Conservation (phyloP, 2,329 filamentous ascomycete genomes). For the Penicillium sp. region DNA sequence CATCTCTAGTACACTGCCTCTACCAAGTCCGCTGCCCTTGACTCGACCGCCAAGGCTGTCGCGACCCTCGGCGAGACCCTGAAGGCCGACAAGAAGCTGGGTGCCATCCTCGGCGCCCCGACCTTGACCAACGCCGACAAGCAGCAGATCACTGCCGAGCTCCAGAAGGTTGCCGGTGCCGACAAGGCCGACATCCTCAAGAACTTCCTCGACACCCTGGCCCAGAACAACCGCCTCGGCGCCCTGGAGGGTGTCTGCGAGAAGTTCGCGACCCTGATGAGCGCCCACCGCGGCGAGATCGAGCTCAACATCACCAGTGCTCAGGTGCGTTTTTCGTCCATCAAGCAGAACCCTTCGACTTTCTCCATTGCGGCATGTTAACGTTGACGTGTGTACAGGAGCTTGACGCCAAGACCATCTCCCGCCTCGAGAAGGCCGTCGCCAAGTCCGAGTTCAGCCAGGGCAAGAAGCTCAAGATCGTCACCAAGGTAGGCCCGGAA, state of each 20-base stretch:
- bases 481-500: conserved; percentile 62
- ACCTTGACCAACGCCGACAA: conserved; percentile 77
- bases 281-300: conserved; percentile 83
- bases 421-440: conserved; percentile 79
- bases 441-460: conserved; percentile 81
- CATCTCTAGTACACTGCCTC: conserved; percentile 83
- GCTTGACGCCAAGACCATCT: conserved; percentile 80
- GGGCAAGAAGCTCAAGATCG: conserved; percentile 97
- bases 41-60: conserved; percentile 76
- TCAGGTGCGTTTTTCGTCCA: conserved; percentile 55
- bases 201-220: conserved; percentile 86
- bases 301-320: conserved; percentile 90
- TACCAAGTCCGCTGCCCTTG: conserved; percentile 78
- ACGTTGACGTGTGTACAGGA: conserved; percentile 47
- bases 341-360: conserved; percentile 1
- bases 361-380: background rate
- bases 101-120: conserved; percentile 67
- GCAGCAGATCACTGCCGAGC: conserved; percentile 75
- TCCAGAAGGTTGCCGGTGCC: conserved; percentile 71
- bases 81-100: conserved; percentile 77
- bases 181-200: conserved; percentile 76
- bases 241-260: conserved; percentile 73
- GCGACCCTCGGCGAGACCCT: conserved; percentile 64
- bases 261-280: conserved; percentile 84
- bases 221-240: conserved; percentile 91